phyloP scores from a whole-genome alignment of 2,329 filamentous ascomycete genomes.

The Diaporthe sp. region DNA sequence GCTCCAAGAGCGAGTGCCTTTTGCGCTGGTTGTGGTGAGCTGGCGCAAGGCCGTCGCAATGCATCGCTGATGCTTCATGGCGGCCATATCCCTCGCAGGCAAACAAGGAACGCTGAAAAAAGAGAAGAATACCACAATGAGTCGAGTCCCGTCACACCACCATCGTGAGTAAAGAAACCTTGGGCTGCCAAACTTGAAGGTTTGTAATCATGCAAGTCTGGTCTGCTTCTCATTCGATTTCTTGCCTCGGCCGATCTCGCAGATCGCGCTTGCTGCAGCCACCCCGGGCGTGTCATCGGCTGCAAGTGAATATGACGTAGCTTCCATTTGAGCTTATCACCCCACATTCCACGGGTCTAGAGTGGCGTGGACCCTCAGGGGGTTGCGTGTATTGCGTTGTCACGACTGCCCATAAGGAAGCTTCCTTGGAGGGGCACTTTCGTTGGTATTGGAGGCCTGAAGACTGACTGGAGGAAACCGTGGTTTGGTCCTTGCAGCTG shows the following conservation, averaged over 20 bases:
- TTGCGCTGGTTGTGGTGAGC: constrained; percentile 12
- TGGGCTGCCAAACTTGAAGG: not conserved
- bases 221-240: constrained; percentile 3
- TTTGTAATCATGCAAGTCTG: constrained; percentile 22
- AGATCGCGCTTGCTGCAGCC: not conserved
- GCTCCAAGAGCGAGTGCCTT: not conserved
- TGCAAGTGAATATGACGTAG: not conserved
- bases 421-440: constrained; percentile 1
- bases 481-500: not conserved
- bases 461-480: not conserved
- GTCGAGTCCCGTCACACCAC: not conserved
- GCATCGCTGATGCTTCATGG: constrained; percentile 43
- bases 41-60: constrained; percentile 43
- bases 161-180: not conserved
- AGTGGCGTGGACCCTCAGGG: not conserved
- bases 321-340: not conserved
- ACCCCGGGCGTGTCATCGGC: constrained; percentile 16
- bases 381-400: not conserved
- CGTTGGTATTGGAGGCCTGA: not conserved
- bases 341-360: constrained; percentile 2
- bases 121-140: not conserved
- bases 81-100: constrained; percentile 30
- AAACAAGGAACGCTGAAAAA: not conserved
- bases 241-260: constrained; percentile 26
- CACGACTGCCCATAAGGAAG: not conserved